These are phyloP conservation scores for Aspergillus tamarii DNA, from an alignment of 2,329 filamentous ascomycete species.

Conservation along the genomic window DNA sequence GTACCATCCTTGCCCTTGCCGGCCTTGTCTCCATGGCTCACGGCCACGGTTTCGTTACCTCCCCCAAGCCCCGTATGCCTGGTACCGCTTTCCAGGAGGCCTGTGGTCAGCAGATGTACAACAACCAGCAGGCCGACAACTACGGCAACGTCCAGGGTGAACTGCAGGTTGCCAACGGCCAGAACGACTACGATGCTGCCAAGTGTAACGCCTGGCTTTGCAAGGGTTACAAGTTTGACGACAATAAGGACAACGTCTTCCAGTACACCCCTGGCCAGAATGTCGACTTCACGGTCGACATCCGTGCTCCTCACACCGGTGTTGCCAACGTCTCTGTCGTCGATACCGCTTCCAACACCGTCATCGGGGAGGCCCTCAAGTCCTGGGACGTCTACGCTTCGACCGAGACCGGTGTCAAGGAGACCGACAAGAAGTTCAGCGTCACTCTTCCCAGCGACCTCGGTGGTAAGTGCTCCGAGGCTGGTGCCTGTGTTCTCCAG, in stretches of 20 bases:
- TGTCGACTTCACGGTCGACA: constrained; percentile 48
- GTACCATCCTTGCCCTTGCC: constrained; percentile 47
- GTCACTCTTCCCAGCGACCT: constrained; percentile 36
- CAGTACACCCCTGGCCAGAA: constrained; percentile 53
- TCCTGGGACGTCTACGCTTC: constrained; percentile 38
- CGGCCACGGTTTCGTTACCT: constrained; percentile 58
- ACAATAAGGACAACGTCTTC: constrained; percentile 58
- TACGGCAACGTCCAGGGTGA: constrained; percentile 62
- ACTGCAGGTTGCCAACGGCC: constrained; percentile 52
- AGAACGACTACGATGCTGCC: constrained; percentile 53
- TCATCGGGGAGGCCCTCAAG: constrained; percentile 41
- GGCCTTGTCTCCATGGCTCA: constrained; percentile 51
- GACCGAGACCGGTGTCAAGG: constrained; percentile 28
- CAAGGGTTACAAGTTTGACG: constrained; percentile 62
- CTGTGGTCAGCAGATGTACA: constrained; percentile 59
- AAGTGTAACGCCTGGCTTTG: constrained; percentile 59
- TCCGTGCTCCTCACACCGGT: constrained; percentile 53
- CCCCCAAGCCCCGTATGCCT: constrained; percentile 53
- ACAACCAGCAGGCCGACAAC: constrained; percentile 57
- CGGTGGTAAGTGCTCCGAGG: constrained; percentile 29
- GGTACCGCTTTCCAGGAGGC: constrained; percentile 55
- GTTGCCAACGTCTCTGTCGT: constrained; percentile 55
- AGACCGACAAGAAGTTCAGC: constrained; percentile 34
- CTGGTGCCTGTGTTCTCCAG: constrained; percentile 38
- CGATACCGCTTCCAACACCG: constrained; percentile 47